phyloP scores from a whole-genome alignment of 306 rosid genomes.

The Betula pendula region DNA sequence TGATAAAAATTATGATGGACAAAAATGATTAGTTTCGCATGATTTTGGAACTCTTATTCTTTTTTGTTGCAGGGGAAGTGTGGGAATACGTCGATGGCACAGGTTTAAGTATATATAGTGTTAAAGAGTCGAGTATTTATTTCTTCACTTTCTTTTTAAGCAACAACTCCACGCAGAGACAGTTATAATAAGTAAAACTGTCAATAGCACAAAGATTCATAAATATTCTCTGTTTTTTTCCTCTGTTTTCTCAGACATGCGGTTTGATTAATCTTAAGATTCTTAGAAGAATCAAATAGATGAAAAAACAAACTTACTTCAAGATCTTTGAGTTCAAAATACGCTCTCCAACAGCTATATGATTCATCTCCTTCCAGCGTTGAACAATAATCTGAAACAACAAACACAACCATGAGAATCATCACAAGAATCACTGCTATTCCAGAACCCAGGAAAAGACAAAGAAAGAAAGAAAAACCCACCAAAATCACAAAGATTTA shows the following conservation, averaged over 20 bases:
- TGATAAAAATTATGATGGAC: slow-evolving; percentile 26
- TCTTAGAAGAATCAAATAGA: not conserved
- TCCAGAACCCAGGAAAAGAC: not conserved
- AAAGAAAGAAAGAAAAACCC: not conserved
- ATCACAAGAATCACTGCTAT: not conserved
- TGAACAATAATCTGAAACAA: slow-evolving; percentile 67
- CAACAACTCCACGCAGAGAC: not conserved
- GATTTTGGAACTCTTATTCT: not conserved
- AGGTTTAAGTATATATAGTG: not conserved
- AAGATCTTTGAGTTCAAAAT: slow-evolving; percentile 83
- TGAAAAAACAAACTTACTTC: slow-evolving; percentile 43
- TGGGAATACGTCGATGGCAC: not conserved
- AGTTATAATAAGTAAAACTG: not conserved
- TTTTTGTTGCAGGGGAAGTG: not conserved
- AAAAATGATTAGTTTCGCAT: not conserved
- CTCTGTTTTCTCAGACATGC: slow-evolving; percentile 5
- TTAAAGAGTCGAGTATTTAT: not conserved
- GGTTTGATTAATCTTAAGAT: not conserved
- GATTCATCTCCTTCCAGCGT: slow-evolving; percentile 86
- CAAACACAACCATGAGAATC: not conserved
- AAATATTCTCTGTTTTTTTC: not conserved
- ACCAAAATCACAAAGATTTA: not conserved
- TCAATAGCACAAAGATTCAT: not conserved
- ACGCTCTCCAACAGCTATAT: slow-evolving; percentile 90
- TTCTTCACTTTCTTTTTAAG: not conserved